These are phyloP conservation scores for Pythium myriotylum DNA, from an alignment of 352 stramenopile genomes.

Conservation along the genomic window DNA sequence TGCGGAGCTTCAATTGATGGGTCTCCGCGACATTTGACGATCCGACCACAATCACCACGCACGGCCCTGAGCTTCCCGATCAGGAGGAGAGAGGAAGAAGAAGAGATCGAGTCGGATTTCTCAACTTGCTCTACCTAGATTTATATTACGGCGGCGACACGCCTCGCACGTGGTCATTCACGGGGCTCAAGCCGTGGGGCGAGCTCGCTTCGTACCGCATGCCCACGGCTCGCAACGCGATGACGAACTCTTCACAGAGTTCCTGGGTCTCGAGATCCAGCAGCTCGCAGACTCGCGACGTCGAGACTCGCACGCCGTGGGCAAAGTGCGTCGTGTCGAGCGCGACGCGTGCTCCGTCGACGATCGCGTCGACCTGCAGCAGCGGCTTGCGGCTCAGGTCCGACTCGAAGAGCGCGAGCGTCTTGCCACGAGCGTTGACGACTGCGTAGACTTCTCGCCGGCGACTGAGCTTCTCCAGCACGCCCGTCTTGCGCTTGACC, in stretches of 20 bases:
- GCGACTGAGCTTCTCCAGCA: constrained; percentile 53
- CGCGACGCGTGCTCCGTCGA: not conserved
- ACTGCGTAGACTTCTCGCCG: constrained; percentile 57
- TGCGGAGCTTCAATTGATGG: too few species aligned
- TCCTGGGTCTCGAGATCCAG: constrained; percentile 23
- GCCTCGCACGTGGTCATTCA: not conserved
- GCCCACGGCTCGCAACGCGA: constrained; percentile 50
- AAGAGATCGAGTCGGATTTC: too few species aligned
- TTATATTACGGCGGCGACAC: not conserved
- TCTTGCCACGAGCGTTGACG: constrained; percentile 47
- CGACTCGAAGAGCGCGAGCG: constrained; percentile 45
- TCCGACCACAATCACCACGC: too few species aligned
- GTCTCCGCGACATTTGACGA: too few species aligned
- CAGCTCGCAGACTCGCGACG: constrained; percentile 30
- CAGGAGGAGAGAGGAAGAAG: too few species aligned
- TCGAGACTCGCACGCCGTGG: constrained; percentile 49
- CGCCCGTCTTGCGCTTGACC: constrained; percentile 59
- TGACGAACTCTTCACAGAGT: constrained; percentile 47
- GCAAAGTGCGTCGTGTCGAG: constrained; percentile 34
- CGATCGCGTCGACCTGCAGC: constrained; percentile 30
- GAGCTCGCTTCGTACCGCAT: not conserved
- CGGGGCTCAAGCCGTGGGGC: not conserved
- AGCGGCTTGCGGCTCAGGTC: constrained; percentile 25
- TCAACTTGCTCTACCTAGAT: too few species aligned
- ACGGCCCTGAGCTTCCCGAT: too few species aligned